Conservation (phyloP, 805 yeast species). For the Spathaspora passalidarum region DNA sequence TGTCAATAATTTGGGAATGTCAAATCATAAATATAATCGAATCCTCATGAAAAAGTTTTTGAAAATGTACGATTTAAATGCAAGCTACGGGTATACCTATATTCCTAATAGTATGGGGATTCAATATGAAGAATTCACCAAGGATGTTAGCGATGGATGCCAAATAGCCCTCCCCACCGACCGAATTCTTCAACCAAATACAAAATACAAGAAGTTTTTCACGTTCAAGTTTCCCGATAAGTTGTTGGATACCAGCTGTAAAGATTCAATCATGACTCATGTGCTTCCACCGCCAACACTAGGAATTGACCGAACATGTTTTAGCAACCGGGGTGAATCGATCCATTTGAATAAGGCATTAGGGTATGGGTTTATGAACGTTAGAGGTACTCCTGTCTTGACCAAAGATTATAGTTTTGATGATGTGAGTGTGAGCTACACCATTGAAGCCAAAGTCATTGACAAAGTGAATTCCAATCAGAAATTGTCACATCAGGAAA, state of each 20-base stretch:
- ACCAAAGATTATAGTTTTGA: conserved; percentile 46
- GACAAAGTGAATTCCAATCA: conserved; percentile 39
- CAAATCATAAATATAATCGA: conserved; percentile 21
- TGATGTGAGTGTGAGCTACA: conserved; percentile 46
- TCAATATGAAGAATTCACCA: conserved; percentile 40
- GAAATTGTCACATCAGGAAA: conserved; percentile 29
- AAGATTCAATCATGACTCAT: conserved; percentile 39
- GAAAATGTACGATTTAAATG: conserved; percentile 60
- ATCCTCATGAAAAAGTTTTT: conserved; percentile 48
- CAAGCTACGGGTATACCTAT: conserved; percentile 48
- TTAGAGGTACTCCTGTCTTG: conserved; percentile 51
- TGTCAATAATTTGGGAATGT: conserved; percentile 9
- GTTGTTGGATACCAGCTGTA: conserved; percentile 51
- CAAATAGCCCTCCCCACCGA: conserved; percentile 48
- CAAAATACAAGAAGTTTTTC: conserved; percentile 55
- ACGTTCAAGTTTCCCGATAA: conserved; percentile 56
- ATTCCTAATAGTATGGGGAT: conserved; percentile 53
- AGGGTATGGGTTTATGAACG: conserved; percentile 55
- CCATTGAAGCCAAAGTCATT: conserved; percentile 53
- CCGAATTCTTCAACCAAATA: conserved; percentile 46
- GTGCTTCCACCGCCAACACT: conserved; percentile 42
- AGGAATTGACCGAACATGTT: conserved; percentile 39
- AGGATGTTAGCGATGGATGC: conserved; percentile 46
- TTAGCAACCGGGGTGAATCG: conserved; percentile 29
- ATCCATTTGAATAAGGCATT: conserved; percentile 37